These are phyloP conservation scores for Musa troglodytarum DNA, from an alignment of 176 grass and related monocot species.

Conservation along the genomic window DNA sequence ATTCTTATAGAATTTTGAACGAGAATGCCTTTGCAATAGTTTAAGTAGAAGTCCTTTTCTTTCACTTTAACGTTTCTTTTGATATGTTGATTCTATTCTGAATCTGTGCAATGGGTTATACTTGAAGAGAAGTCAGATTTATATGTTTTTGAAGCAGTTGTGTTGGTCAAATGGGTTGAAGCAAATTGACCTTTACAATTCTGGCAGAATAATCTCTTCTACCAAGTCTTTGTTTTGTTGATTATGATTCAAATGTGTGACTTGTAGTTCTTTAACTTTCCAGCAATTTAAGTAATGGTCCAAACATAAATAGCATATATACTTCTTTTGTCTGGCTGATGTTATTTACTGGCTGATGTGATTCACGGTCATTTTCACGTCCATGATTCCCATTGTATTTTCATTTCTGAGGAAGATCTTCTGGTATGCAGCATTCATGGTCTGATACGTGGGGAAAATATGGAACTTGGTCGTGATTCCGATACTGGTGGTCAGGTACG, in stretches of 20 bases:
- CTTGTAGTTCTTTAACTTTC: too few species aligned
- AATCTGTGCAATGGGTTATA: too few species aligned
- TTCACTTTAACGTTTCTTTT: too few species aligned
- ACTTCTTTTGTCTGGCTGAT: not conserved
- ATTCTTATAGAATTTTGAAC: not conserved
- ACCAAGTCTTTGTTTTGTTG: not conserved
- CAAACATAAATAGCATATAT: not conserved
- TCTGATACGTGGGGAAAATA: slow-evolving; percentile 78
- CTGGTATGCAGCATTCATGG: slow-evolving; percentile 57
- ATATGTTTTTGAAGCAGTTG: too few species aligned
- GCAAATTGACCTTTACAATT: not conserved
- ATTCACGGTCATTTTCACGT: not conserved
- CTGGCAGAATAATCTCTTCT: not conserved
- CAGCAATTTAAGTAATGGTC: not conserved
- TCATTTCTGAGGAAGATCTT: not conserved
- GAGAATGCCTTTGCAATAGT: too few species aligned
- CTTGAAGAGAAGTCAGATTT: too few species aligned
- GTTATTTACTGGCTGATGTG: too few species aligned
- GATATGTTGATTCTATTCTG: too few species aligned
- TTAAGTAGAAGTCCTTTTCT: too few species aligned
- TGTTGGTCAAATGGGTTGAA: too few species aligned
- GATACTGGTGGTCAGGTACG: slow-evolving; percentile 80
- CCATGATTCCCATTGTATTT: not conserved
- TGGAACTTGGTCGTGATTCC: slow-evolving; percentile 82
- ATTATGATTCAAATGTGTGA: too few species aligned